Conservation (phyloP, 2,329 filamentous ascomycete species). For the Dothidotthia symphoricarpi region DNA sequence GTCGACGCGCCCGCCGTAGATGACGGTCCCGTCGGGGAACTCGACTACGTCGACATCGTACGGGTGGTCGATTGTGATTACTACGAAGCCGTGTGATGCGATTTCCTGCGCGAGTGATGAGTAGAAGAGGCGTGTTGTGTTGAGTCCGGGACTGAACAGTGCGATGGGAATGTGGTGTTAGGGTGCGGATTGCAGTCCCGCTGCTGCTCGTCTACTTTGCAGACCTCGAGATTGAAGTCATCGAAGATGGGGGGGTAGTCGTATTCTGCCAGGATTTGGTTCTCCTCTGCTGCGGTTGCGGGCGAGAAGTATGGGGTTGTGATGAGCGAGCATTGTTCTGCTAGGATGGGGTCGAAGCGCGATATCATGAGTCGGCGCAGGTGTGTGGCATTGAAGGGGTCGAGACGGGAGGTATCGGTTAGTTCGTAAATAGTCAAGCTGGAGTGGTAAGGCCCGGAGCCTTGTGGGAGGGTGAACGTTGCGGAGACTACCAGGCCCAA, state of each 20-base stretch:
- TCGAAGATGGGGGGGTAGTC: conserved; percentile 5
- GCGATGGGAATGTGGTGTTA: conserved; percentile 26
- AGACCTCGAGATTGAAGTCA: conserved; percentile 8
- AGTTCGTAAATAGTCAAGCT: conserved; percentile 8
- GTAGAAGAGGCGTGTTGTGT: conserved; percentile 45
- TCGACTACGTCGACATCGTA: conserved; percentile 49
- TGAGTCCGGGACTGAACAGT: conserved; percentile 47
- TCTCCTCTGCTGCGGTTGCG: conserved; percentile 6
- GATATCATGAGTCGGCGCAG: conserved; percentile 19
- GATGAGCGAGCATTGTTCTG: conserved; percentile 5
- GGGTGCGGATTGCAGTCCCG: too few relatives aligned
- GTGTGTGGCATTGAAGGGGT: conserved; percentile 14
- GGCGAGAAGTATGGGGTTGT: conserved; percentile 11
- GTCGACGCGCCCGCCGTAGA: conserved; percentile 7
- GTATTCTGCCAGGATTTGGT: conserved; percentile 11
- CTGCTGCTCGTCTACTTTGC: conserved; percentile 2
- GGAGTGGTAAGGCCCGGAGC: conserved; percentile 6
- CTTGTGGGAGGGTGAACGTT: neutral
- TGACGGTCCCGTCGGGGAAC: conserved; percentile 43
- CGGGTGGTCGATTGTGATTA: conserved; percentile 51
- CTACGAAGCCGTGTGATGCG: conserved; percentile 47
- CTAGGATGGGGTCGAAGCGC: conserved; percentile 14
- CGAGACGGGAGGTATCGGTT: conserved; percentile 10
- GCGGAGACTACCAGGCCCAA: neutral
- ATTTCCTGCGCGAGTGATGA: conserved; percentile 45